Conservation (phyloP, 257 asterid genomes). For the Striga asiatica region DNA sequence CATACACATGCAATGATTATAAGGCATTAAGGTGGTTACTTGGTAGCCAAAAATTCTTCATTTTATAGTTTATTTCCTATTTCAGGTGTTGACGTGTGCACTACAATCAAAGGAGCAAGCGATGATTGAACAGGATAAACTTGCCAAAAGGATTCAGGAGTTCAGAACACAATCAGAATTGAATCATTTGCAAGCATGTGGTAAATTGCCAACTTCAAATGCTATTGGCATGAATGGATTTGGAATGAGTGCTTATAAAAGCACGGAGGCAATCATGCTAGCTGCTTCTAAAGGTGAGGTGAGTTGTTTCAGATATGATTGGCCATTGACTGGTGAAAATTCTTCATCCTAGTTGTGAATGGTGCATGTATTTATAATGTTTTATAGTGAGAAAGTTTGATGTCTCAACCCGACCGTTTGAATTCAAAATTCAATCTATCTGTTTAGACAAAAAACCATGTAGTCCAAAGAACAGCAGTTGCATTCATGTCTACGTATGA, state of each 20-base stretch:
- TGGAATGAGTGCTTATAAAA: conserved; percentile 59
- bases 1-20: not conserved
- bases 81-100: conserved; percentile 90
- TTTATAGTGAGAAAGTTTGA: not conserved
- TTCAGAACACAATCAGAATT: conserved; percentile 82
- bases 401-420: not conserved
- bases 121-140: conserved; percentile 81
- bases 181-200: conserved; percentile 54
- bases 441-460: no score
- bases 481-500: no score
- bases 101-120: conserved; percentile 96
- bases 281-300: conserved; percentile 87
- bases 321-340: conserved; percentile 4
- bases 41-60: conserved; percentile 8
- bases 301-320: conserved; percentile 20
- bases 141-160: conserved; percentile 95
- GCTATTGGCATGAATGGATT: conserved; percentile 46
- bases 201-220: conserved; percentile 54
- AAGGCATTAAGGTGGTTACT: not conserved
- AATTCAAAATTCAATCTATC: no score
- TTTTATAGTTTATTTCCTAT: conserved; percentile 6
- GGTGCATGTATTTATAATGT: conserved; percentile 1
- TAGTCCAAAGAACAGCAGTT: no score
- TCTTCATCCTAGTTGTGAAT: conserved; percentile 8
- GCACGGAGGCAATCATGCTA: conserved; percentile 56